Percentiles rank a stretch among this genome's conserved stretches.
Evolutionary conservation across 345 rosid genomes (phyloP).

Genomic region (Hypericum perforatum): DNA sequence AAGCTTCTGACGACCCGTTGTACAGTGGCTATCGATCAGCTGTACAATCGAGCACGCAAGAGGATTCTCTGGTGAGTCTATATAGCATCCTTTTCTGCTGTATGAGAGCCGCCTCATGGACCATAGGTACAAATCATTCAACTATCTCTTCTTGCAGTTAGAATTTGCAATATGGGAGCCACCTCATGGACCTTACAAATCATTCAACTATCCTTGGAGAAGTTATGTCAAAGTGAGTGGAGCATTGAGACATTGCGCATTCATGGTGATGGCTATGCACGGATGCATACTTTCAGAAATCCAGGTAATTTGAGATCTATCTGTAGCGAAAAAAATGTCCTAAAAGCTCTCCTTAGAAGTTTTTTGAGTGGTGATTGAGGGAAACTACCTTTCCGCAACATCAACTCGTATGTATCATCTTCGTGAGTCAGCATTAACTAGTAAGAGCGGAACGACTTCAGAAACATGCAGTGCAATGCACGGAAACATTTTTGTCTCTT

Average conservation of each 20-base stretch:
- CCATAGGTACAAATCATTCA: no score
- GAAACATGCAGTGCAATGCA: no score
- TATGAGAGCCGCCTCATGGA: no score
- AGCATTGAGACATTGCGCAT: slow-evolving; percentile 89
- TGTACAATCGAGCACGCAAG: slow-evolving; percentile 2
- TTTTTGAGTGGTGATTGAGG: no score
- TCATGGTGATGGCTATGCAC: slow-evolving; percentile 88
- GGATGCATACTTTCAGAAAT: slow-evolving; percentile 94
- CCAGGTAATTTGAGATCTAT: slow-evolving; percentile 39
- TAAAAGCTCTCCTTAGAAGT: no score
- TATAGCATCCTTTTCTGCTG: no score
- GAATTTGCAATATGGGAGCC: slow-evolving; percentile 97
- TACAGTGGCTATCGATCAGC: slow-evolving; percentile 7
- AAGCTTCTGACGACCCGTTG: slow-evolving; percentile 5
- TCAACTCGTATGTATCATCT: no score
- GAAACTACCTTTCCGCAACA: no score
- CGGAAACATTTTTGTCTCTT: no score
- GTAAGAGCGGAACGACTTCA: no score
- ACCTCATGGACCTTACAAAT: slow-evolving; percentile 84
- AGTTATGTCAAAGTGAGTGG: slow-evolving; percentile 83
- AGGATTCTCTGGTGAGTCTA: neutral
- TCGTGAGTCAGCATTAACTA: no score
- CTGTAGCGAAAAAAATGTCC: no score
- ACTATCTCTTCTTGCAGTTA: slow-evolving; percentile 31
- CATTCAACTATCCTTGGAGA: slow-evolving; percentile 79